phyloP scores from a whole-genome alignment of 192 early-diverging fungal genomes.

The Podila verticillata region DNA sequence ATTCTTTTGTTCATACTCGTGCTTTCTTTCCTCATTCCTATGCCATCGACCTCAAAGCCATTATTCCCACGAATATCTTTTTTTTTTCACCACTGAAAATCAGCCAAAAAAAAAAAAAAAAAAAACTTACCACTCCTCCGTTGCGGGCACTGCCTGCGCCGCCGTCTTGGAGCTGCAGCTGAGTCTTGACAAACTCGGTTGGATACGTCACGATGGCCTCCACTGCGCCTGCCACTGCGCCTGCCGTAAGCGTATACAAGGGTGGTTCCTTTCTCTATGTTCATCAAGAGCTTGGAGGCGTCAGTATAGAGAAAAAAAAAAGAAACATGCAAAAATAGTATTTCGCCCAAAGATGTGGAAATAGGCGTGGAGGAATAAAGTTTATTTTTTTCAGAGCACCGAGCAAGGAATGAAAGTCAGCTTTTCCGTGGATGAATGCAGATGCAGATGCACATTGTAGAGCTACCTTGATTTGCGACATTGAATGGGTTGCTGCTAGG shows the following conservation, averaged over 20 bases:
- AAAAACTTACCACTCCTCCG: constrained; percentile 21
- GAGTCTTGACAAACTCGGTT: constrained; percentile 94
- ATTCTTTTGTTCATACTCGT: no score
- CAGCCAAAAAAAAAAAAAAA: neutral
- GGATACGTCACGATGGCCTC: constrained; percentile 94
- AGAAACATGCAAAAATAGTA: neutral
- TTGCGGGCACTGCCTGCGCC: constrained; percentile 15
- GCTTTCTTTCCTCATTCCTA: no score
- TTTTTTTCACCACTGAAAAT: neutral
- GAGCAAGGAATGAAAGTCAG: no score
- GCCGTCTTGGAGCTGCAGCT: constrained; percentile 85
- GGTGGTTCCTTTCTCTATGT: constrained; percentile 31
- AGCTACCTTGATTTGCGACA: no score
- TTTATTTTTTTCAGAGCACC: no score
- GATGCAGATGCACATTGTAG: no score
- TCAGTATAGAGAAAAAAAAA: neutral
- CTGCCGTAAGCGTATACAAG: constrained; percentile 76
- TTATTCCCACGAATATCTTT: neutral
- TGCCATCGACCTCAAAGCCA: neutral
- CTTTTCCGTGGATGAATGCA: no score
- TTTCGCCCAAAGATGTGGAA: neutral
- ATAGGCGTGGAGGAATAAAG: no score
- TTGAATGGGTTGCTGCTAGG: no score
- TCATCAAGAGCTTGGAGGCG: no score
- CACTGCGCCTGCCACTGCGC: constrained; percentile 86